These are phyloP conservation scores for Priceomyces melissophilus DNA, from an alignment of 805 yeast species.

Conservation along the genomic window DNA sequence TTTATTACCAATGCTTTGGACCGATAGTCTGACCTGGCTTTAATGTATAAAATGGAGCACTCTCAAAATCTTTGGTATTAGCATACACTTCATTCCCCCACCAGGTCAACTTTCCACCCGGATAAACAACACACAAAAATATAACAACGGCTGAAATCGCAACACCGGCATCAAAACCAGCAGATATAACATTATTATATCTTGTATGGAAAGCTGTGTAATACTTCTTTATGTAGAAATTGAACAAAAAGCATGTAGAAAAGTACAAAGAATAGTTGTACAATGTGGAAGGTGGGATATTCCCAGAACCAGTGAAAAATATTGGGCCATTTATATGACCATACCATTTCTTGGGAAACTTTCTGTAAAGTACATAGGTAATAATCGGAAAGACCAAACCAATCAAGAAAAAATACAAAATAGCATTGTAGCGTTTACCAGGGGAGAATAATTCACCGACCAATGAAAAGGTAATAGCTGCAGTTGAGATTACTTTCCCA, in stretches of 20 bases:
- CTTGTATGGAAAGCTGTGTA: constrained; percentile 57
- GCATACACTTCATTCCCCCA: constrained; percentile 5
- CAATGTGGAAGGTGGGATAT: constrained; percentile 73
- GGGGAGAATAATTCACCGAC: constrained; percentile 24
- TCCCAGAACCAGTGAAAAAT: constrained; percentile 48
- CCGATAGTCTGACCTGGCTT: constrained; percentile 6
- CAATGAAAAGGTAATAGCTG: constrained; percentile 43
- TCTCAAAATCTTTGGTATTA: constrained; percentile 1
- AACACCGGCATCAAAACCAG: constrained; percentile 50
- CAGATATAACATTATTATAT: constrained; percentile 55
- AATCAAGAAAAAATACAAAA: constrained; percentile 37
- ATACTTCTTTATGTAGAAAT: constrained; percentile 42
- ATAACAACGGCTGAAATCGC: constrained; percentile 53
- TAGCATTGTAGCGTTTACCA: constrained; percentile 24
- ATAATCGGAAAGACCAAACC: constrained; percentile 35
- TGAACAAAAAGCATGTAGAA: constrained; percentile 50
- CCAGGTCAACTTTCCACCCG: constrained; percentile 8
- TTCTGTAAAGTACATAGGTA: constrained; percentile 38
- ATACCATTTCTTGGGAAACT: constrained; percentile 38
- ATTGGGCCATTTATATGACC: constrained; percentile 36
- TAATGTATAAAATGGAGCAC: constrained; percentile 4
- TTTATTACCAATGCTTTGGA: constrained; percentile 3
- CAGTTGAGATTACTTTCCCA: constrained; percentile 41
- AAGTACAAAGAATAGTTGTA: constrained; percentile 48
- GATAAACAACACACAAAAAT: constrained; percentile 36